phyloP scores from a whole-genome alignment of 805 yeast genomes.

The Saccharomycopsis oosterbeekiorum region DNA sequence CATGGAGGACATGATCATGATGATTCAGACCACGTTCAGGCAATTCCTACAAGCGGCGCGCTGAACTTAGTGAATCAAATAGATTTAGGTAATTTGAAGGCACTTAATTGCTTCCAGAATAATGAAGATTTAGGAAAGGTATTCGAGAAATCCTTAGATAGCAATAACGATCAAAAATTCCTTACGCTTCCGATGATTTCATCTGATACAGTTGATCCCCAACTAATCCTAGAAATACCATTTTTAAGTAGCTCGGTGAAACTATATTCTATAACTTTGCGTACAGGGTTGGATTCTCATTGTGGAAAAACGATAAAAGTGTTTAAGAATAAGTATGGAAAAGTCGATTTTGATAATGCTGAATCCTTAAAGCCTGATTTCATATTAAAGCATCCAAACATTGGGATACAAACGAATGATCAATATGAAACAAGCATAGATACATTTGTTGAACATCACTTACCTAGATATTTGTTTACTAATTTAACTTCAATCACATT shows the following conservation, averaged over 20 bases:
- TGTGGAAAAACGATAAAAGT: constrained; percentile 66
- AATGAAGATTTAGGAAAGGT: constrained; percentile 31
- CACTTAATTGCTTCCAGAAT: constrained; percentile 50
- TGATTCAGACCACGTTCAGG: constrained; percentile 35
- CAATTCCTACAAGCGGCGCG: constrained; percentile 58
- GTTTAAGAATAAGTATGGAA: constrained; percentile 53
- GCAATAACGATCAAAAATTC: constrained; percentile 37
- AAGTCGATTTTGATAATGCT: constrained; percentile 65
- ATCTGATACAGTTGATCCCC: constrained; percentile 69
- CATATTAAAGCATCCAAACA: constrained; percentile 51
- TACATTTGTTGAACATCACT: constrained; percentile 68
- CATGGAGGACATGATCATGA: constrained; percentile 26
- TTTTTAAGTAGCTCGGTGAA: constrained; percentile 61
- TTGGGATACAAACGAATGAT: constrained; percentile 38
- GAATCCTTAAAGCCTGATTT: constrained; percentile 39
- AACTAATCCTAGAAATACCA: constrained; percentile 67
- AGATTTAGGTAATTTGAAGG: constrained; percentile 48
- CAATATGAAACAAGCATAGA: constrained; percentile 27
- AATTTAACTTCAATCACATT: constrained; percentile 59
- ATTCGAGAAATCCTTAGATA: constrained; percentile 38
- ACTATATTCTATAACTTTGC: constrained; percentile 59
- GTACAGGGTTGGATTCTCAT: constrained; percentile 47
- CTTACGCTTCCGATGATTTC: constrained; percentile 32
- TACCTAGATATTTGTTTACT: constrained; percentile 67
- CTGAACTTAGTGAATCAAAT: constrained; percentile 60